Conservation (phyloP, 345 rosid species). For the Salix exigua region DNA sequence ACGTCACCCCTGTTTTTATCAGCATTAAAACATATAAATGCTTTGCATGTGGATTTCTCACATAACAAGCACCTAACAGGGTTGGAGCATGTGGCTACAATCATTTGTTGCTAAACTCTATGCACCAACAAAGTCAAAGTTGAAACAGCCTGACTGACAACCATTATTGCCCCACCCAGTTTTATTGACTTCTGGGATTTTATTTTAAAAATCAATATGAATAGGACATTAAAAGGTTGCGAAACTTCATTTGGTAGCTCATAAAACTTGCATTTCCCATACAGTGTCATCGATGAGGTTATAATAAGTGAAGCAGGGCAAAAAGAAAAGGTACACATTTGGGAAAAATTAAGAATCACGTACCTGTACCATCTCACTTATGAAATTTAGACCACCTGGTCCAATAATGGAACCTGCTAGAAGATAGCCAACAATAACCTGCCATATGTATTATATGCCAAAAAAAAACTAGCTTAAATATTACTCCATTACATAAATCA, state of each 20-base stretch:
- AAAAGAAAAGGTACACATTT: not conserved
- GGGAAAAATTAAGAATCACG: slow-evolving; percentile 6
- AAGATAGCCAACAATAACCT: slow-evolving; percentile 98
- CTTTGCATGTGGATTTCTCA: not conserved
- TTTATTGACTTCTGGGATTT: not conserved
- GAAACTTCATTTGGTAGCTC: not conserved
- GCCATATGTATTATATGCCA: slow-evolving; percentile 6
- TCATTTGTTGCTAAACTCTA: not conserved
- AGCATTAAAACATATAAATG: not conserved
- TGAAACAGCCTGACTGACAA: not conserved
- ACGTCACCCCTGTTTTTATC: slow-evolving; percentile 9
- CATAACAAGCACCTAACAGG: not conserved
- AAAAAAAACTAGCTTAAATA: not conserved
- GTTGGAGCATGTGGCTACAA: not conserved
- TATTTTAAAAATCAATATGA: not conserved
- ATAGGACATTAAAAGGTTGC: not conserved
- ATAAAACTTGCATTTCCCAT: not conserved
- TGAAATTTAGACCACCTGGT: slow-evolving; percentile 96
- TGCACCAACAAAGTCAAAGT: not conserved
- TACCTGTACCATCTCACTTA: slow-evolving; percentile 99
- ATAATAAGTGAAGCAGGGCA: not conserved
- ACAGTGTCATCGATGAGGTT: not conserved
- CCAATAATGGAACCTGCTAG: slow-evolving; percentile 95
- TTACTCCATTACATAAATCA: slow-evolving; percentile 11
- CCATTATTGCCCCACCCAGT: not conserved